A percentile compares a stretch with the other conserved stretches of the same genome.
Conservation (phyloP, 2,329 filamentous ascomycete genomes). For the Lachnellula arida region DNA sequence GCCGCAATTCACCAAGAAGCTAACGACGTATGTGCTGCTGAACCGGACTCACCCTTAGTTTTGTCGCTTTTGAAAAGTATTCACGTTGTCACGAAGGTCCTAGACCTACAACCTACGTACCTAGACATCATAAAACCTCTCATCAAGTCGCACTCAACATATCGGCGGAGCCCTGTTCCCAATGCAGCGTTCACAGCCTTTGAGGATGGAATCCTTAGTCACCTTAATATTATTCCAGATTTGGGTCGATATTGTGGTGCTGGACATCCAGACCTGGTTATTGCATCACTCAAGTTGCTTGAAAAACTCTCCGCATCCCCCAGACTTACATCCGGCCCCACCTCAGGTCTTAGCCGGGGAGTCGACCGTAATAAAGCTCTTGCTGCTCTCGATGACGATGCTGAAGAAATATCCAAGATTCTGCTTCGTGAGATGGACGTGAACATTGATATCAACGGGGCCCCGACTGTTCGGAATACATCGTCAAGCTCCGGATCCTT, state of each 20-base stretch:
- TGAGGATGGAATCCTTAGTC: slow-evolving; percentile 83
- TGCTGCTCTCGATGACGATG: slow-evolving; percentile 78
- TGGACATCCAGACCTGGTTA: slow-evolving; percentile 72
- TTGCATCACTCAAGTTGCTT: slow-evolving; percentile 75
- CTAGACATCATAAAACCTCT: slow-evolving; percentile 80
- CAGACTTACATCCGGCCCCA: slow-evolving; percentile 40
- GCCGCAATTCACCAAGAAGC: slow-evolving; percentile 72
- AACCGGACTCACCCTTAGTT: slow-evolving; percentile 75
- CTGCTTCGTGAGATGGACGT: slow-evolving; percentile 65
- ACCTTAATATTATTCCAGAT: slow-evolving; percentile 73
- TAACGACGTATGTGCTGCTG: slow-evolving; percentile 64
- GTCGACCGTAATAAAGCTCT: slow-evolving; percentile 74
- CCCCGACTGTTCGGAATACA: slow-evolving; percentile 66
- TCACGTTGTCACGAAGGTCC: slow-evolving; percentile 74
- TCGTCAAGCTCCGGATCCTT: slow-evolving; percentile 78
- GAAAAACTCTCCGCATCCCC: slow-evolving; percentile 82
- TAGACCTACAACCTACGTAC: slow-evolving; percentile 88
- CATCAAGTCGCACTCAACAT: slow-evolving; percentile 60
- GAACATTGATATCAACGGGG: slow-evolving; percentile 67
- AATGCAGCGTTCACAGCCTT: slow-evolving; percentile 81
- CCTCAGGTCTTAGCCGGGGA: slow-evolving; percentile 19
- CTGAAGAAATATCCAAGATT: slow-evolving; percentile 72
- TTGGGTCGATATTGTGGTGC: slow-evolving; percentile 84
- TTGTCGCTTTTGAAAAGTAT: slow-evolving; percentile 74
- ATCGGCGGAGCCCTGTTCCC: slow-evolving; percentile 57